Evolutionary conservation across 1,284 basidiomycete species (phyloP).

Genomic region (Phlebopus sp.): DNA sequence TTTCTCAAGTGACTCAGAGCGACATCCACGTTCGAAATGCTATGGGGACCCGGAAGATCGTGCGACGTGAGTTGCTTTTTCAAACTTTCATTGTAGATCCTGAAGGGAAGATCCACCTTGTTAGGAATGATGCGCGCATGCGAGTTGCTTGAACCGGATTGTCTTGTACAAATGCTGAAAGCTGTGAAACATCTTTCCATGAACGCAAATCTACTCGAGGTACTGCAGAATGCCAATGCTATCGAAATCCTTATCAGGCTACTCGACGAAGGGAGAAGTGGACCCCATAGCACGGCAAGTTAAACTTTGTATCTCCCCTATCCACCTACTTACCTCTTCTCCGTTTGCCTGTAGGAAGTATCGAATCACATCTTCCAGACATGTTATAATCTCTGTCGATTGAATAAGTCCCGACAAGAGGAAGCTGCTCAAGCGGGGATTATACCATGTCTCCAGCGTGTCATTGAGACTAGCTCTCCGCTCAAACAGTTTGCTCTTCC

Average conservation of each 20-base stretch:
- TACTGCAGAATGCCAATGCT: constrained; percentile 93
- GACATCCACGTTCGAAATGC: constrained; percentile 92
- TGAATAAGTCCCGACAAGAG: constrained; percentile 92
- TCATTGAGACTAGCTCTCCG: constrained; percentile 85
- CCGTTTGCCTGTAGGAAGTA: constrained; percentile 66
- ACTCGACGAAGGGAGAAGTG: constrained; percentile 77
- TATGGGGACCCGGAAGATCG: constrained; percentile 84
- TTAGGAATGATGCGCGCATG: constrained; percentile 82
- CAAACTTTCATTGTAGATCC: neutral
- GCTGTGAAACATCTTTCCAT: constrained; percentile 96
- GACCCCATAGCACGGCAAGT: constrained; percentile 79
- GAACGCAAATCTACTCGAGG: constrained; percentile 85
- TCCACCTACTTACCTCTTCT: constrained; percentile 1
- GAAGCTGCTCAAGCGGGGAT: constrained; percentile 95
- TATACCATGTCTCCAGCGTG: constrained; percentile 85
- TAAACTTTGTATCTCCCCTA: constrained; percentile 1
- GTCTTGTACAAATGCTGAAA: constrained; percentile 87
- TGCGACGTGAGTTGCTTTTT: constrained; percentile 66
- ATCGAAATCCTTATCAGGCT: constrained; percentile 88
- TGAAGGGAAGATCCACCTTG: constrained; percentile 5
- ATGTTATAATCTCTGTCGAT: constrained; percentile 90
- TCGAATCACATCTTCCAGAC: constrained; percentile 93
- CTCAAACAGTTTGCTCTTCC: constrained; percentile 96
- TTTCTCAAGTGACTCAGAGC: constrained; percentile 93
- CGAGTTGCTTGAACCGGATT: constrained; percentile 78